Conservation (phyloP, 179 eudicot genomes). For the Carnegiea gigantea region DNA sequence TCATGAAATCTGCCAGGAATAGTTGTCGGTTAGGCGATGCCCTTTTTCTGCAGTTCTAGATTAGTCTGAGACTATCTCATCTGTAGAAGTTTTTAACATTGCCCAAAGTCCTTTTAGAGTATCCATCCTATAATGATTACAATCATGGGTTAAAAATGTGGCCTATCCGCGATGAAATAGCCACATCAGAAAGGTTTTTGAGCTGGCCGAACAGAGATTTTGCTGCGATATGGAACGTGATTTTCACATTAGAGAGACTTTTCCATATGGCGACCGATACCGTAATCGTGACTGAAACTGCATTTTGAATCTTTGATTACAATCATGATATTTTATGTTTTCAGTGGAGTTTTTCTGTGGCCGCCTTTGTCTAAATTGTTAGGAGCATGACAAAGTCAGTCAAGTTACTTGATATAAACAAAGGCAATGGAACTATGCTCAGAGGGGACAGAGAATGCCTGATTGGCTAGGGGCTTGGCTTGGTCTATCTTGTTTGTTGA, state of each 20-base stretch:
- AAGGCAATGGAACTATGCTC: background rate
- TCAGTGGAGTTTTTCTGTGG: background rate
- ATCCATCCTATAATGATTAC: background rate
- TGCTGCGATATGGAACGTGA: too few species aligned
- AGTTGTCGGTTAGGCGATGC: too few species aligned
- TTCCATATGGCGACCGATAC: too few species aligned
- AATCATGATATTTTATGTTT: background rate
- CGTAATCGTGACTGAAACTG: too few species aligned
- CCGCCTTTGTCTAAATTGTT: too few species aligned
- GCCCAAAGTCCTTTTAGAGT: background rate
- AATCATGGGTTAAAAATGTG: too few species aligned
- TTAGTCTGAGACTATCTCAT: background rate
- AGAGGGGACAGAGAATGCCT: background rate
- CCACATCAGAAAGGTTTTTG: too few species aligned
- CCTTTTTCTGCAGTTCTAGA: too few species aligned
- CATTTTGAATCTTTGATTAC: background rate
- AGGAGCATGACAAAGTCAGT: background rate
- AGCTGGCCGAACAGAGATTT: too few species aligned
- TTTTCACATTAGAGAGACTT: too few species aligned
- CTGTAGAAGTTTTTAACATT: background rate
- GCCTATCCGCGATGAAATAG: too few species aligned
- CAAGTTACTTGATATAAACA: background rate
- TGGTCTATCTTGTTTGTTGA: background rate
- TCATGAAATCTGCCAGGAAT: too few species aligned
- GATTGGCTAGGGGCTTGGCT: background rate